These are phyloP conservation scores for Neofusicoccum laricinum DNA, from an alignment of 2,329 filamentous ascomycete species.

Conservation along the genomic window DNA sequence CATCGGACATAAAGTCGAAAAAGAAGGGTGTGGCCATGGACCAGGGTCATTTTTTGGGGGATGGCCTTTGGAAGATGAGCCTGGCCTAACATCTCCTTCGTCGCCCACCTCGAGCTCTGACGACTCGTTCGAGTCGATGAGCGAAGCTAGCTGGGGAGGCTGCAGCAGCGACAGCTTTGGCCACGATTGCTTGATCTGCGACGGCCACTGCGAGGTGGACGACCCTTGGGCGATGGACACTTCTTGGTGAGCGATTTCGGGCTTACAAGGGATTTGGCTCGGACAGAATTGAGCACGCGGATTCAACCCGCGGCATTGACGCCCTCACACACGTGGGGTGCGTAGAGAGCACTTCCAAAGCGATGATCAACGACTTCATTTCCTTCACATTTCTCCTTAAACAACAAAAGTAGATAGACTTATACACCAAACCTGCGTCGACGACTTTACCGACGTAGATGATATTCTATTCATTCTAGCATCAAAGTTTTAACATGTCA, in stretches of 20 bases:
- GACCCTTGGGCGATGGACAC: constrained; percentile 12
- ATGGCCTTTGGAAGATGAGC: constrained; percentile 82
- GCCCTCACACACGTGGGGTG: not conserved
- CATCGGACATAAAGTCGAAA: constrained; percentile 88
- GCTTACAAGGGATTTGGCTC: constrained; percentile 1
- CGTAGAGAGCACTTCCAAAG: constrained; percentile 12
- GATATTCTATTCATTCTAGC: constrained; percentile 8
- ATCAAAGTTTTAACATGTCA: not conserved
- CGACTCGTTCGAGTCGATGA: constrained; percentile 10
- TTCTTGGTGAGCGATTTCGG: not conserved
- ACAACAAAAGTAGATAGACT: constrained; percentile 12
- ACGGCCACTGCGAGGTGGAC: constrained; percentile 6
- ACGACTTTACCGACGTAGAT: constrained; percentile 1
- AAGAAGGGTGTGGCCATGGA: constrained; percentile 94
- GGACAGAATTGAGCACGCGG: constrained; percentile 5
- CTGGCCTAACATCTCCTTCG: constrained; percentile 45
- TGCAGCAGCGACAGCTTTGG: constrained; percentile 9
- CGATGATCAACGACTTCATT: constrained; percentile 5
- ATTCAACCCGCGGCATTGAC: not conserved
- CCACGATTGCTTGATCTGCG: constrained; percentile 12
- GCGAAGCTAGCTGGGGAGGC: constrained; percentile 9
- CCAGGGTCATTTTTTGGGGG: constrained; percentile 87
- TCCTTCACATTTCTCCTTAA: not conserved
- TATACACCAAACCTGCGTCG: constrained; percentile 3
- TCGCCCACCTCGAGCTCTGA: constrained; percentile 5